Base-by-base conservation (phyloP, 352 stramenopile genomes). In the Phytopythium sindhum region DNA sequence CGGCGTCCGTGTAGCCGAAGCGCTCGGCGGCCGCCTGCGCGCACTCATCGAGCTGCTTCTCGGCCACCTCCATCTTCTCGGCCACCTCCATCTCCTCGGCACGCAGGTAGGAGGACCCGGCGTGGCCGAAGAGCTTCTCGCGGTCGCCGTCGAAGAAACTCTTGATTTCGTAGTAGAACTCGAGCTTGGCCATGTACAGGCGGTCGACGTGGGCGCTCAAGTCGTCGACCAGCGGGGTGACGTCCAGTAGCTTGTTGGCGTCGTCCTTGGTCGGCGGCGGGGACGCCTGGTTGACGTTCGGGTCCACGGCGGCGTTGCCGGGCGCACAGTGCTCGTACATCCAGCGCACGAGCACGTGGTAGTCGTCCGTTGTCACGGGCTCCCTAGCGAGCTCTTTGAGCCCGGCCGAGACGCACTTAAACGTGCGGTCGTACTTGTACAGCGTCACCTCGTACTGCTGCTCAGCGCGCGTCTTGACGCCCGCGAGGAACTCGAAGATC, bases 121-220 rank as follows among this genome's bases (percentile, higher is more conserved):
- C 68, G 23, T 71, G 41, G 3, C 72, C 70, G 24, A 75, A 54
- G 26, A 74, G 33, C 8, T 71, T 31, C 0, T 57, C 60, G 29
- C 60, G 63, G 29, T 69, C 39, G 23, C 37, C 21, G 28, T 61
- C 31, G 57, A 72, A 79, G 50, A 74, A 68, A 57, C 76, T 70
- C 52, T 77, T 77, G 67, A 83, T 80, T 62, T 77, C 68, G 57
- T 75, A 79, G 69, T 79, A 84, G 53, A 84, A 81, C 51, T 81
- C 75, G 19, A 79, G 55, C 65, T 84, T 84, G 19, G 75, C 78
- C 73, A 81, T 84, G 65, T 77, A 72, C 57, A 65, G 63, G 10
- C 68, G 63, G 45, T 66, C 66, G 24, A 69, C 58, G 6, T 64
- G 35, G 24, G 60, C 61, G 52, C 28, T 37, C 37, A 51, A 39